phyloP scores from a whole-genome alignment of 1,284 basidiomycete genomes.

The Rhodotorula mucilaginosa region DNA sequence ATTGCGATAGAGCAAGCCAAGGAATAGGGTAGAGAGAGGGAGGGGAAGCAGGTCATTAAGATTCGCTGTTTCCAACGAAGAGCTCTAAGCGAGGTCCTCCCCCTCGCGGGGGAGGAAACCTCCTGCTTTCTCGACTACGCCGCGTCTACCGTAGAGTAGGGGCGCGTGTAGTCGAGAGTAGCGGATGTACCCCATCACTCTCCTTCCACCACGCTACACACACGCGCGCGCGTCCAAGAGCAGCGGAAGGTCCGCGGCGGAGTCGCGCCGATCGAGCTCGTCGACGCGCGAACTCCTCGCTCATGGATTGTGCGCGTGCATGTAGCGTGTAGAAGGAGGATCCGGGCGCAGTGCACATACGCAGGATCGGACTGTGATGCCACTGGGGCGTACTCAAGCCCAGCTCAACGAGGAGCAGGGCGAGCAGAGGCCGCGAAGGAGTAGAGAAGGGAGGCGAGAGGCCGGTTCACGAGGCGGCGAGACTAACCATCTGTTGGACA shows the following conservation, averaged over 20 bases:
- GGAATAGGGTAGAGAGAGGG: not conserved
- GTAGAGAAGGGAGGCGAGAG: not conserved
- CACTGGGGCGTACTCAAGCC: not conserved
- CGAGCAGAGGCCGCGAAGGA: not conserved
- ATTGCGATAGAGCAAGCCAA: no score
- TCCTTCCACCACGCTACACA: not conserved
- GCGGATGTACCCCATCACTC: not conserved
- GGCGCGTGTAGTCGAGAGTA: not conserved
- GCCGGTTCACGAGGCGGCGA: not conserved
- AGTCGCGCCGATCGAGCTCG: no score
- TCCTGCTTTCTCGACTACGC: slow-evolving; percentile 3
- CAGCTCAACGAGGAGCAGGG: not conserved
- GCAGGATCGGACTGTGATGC: not conserved
- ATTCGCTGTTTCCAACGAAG: slow-evolving; percentile 26
- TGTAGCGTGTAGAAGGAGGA: not conserved
- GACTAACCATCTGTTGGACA: not conserved
- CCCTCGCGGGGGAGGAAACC: not conserved
- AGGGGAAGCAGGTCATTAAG: slow-evolving; percentile 33
- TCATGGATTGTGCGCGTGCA: not conserved
- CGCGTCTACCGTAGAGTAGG: not conserved
- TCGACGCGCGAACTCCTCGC: not conserved
- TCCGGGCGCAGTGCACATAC: slow-evolving; percentile 1
- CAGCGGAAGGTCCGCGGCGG: no score
- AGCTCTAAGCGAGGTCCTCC: slow-evolving; percentile 25
- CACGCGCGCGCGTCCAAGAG: no score